Percentiles rank a stretch among this genome's conserved stretches.
Conservation (phyloP, 2,329 filamentous ascomycete species). For the Aspergillus thermomutatus region DNA sequence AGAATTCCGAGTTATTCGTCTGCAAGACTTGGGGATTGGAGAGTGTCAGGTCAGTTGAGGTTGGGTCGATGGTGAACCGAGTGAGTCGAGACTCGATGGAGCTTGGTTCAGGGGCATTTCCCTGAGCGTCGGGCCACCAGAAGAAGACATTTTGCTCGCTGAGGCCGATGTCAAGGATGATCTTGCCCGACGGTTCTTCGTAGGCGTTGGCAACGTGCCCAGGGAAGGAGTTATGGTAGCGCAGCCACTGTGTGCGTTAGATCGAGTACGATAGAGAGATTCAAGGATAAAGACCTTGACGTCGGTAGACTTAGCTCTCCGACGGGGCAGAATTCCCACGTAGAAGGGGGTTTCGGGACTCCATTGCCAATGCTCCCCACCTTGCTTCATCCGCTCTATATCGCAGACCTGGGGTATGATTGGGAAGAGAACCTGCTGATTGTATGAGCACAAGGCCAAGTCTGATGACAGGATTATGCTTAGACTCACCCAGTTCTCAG, state of each 20-base stretch:
- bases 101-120: conserved; percentile 31
- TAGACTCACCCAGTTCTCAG: conserved; percentile 36
- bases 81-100: conserved; percentile 22
- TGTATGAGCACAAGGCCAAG: too few species aligned
- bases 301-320: conserved; percentile 27
- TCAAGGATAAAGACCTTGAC: too few species aligned
- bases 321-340: conserved; percentile 25
- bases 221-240: conserved; percentile 31
- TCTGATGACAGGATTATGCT: neutral
- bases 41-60: conserved; percentile 21
- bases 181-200: conserved; percentile 27
- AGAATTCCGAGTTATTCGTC: conserved; percentile 47
- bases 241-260: conserved; percentile 46
- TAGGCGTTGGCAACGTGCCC: conserved; percentile 39
- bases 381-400: conserved; percentile 36
- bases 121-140: conserved; percentile 40
- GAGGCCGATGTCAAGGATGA: conserved; percentile 38
- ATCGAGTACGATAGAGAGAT: too few species aligned
- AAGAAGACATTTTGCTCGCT: conserved; percentile 43
- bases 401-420: conserved; percentile 35
- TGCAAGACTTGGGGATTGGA: conserved; percentile 17
- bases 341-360: conserved; percentile 29
- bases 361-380: conserved; percentile 43
- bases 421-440: conserved; percentile 33
- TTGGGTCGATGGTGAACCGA: conserved; percentile 26